Percentiles rank a stretch among this genome's conserved stretches.
These are phyloP conservation scores for Vitis hybrid DNA, from an alignment of 177 flowering plant genomes.

Conservation along the genomic window DNA sequence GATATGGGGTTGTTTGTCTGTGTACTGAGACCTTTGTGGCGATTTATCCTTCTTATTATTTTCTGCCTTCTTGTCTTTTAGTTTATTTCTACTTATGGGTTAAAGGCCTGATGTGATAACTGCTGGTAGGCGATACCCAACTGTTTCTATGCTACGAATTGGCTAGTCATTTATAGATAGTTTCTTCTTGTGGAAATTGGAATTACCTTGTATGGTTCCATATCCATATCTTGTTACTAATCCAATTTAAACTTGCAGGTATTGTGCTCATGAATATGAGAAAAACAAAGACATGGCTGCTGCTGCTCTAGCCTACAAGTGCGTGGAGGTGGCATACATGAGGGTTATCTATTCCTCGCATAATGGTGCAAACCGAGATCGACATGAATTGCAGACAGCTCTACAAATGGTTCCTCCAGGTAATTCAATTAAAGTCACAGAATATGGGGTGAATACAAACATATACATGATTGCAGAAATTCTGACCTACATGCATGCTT, in stretches of 20 bases:
- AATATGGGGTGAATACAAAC: not conserved
- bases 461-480: not conserved
- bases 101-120: not conserved
- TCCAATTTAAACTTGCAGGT: constrained; percentile 21
- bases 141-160: not conserved
- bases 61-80: not conserved
- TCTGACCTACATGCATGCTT: too few species aligned
- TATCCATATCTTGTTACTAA: not conserved
- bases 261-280: constrained; percentile 57
- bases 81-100: not conserved
- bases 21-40: too few species aligned
- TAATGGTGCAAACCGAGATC: constrained; percentile 34
- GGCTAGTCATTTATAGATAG: not conserved
- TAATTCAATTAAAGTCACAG: constrained; percentile 5
- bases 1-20: too few species aligned
- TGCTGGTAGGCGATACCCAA: not conserved
- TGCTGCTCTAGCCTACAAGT: constrained; percentile 58
- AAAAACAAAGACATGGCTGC: constrained; percentile 45
- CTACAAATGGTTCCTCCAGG: constrained; percentile 44
- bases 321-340: constrained; percentile 52
- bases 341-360: constrained; percentile 43
- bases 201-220: not conserved
- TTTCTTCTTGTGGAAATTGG: constrained; percentile 1
- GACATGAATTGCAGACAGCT: constrained; percentile 37
- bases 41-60: not conserved